phyloP scores from a whole-genome alignment of 768 basidiomycete species.

The Podaxis sp. region DNA sequence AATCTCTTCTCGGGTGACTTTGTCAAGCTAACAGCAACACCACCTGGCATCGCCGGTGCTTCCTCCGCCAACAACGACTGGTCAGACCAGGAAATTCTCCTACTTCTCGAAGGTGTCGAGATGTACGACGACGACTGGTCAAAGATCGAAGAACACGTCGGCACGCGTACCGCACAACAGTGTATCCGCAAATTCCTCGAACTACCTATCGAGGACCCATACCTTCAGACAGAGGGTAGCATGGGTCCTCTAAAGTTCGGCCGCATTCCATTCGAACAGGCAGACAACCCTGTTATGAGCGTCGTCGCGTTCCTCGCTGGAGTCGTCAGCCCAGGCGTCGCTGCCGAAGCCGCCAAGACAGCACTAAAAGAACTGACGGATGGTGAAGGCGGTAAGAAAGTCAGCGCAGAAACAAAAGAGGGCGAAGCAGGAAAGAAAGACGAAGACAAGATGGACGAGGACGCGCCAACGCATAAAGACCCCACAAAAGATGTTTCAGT shows the following conservation, averaged over 20 bases:
- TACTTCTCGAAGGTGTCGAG: constrained; percentile 93
- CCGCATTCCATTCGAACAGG: constrained; percentile 86
- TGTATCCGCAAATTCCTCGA: constrained; percentile 95
- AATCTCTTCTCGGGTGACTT: constrained; percentile 98
- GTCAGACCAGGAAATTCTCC: constrained; percentile 87
- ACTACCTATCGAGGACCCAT: constrained; percentile 95
- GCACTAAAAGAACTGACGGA: constrained; percentile 82
- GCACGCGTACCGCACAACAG: constrained; percentile 87
- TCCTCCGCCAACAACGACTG: constrained; percentile 62
- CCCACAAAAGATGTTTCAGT: constrained; percentile 20
- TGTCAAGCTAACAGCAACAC: constrained; percentile 68
- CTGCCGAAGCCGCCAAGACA: constrained; percentile 90
- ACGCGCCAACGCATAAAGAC: constrained; percentile 22
- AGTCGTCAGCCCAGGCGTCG: constrained; percentile 86
- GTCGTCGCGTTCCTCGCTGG: constrained; percentile 97
- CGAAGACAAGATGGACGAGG: constrained; percentile 51
- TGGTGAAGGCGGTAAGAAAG: constrained; percentile 41
- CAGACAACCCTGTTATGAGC: constrained; percentile 98
- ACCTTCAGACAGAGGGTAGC: constrained; percentile 74
- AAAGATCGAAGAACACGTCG: constrained; percentile 89
- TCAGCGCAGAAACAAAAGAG: constrained; percentile 29
- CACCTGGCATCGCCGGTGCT: constrained; percentile 39
- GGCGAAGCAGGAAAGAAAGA: constrained; percentile 27
- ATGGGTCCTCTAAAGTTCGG: constrained; percentile 76
- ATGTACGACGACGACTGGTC: constrained; percentile 99